phyloP scores from a whole-genome alignment of 2,329 filamentous ascomycete species.

The Cryoendolithus antarcticus region DNA sequence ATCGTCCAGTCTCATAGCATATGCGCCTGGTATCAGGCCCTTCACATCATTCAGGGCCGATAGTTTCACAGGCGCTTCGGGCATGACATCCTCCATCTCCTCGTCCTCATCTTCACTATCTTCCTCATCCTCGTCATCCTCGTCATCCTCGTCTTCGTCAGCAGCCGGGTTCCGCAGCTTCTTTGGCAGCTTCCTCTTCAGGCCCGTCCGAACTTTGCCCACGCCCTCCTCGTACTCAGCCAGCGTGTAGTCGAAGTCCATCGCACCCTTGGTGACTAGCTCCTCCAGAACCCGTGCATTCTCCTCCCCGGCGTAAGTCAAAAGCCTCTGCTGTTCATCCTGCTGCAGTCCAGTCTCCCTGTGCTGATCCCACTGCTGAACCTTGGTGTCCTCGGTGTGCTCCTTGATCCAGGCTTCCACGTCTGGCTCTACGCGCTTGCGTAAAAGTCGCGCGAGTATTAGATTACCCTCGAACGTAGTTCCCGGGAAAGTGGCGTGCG shows the following conservation, averaged over 20 bases:
- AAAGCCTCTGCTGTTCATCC: slow-evolving; percentile 46
- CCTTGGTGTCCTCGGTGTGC: slow-evolving; percentile 6
- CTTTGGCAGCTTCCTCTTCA: slow-evolving; percentile 39
- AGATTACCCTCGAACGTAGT: slow-evolving; percentile 41
- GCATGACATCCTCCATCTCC: slow-evolving; percentile 9
- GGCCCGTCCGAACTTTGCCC: slow-evolving; percentile 59
- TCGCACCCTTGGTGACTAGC: slow-evolving; percentile 26
- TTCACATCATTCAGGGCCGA: too few relatives aligned
- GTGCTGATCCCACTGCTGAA: slow-evolving; percentile 37
- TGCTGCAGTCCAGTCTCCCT: slow-evolving; percentile 28
- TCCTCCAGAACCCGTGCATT: slow-evolving; percentile 29
- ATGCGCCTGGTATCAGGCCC: too few relatives aligned
- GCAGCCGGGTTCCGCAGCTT: slow-evolving; percentile 14
- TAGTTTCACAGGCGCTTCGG: neutral
- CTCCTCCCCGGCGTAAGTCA: slow-evolving; percentile 42
- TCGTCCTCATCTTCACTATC: slow-evolving; percentile 11
- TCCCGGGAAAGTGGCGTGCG: slow-evolving; percentile 58
- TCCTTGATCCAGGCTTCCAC: slow-evolving; percentile 62
- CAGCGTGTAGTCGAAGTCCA: slow-evolving; percentile 56
- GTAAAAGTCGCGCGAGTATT: slow-evolving; percentile 56
- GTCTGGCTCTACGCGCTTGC: slow-evolving; percentile 71
- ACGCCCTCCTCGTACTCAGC: slow-evolving; percentile 56
- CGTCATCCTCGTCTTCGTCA: slow-evolving; percentile 39
- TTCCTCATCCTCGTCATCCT: slow-evolving; percentile 29
- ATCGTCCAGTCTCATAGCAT: too few relatives aligned